A percentile compares a stretch with the other conserved stretches of the same genome.
Evolutionary conservation across 1,284 basidiomycete species (phyloP).

Genomic region (Macrocystidia cucumis): DNA sequence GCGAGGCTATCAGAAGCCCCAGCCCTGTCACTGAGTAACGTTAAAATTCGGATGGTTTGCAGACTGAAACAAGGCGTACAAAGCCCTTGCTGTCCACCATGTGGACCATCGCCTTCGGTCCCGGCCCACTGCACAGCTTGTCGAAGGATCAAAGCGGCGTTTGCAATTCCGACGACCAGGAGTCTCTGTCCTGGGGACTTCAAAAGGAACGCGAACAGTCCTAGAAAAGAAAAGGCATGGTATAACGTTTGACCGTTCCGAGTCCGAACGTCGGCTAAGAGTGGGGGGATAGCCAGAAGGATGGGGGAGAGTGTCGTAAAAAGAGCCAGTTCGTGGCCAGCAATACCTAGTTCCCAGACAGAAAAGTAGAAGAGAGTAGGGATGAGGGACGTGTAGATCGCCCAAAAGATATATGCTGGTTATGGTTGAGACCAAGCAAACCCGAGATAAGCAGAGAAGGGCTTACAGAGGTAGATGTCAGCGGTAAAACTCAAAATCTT

Average conservation of each 20-base stretch:
- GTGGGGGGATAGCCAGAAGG: slow-evolving; percentile 39
- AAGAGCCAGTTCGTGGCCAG: slow-evolving; percentile 72
- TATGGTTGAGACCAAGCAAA: slow-evolving; percentile 3
- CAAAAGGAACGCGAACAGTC: slow-evolving; percentile 54
- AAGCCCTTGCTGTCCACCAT: slow-evolving; percentile 48
- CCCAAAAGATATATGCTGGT: slow-evolving; percentile 88
- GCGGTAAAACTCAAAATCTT: slow-evolving; percentile 9
- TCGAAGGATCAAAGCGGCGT: slow-evolving; percentile 40
- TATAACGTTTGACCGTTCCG: slow-evolving; percentile 27
- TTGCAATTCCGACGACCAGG: slow-evolving; percentile 49
- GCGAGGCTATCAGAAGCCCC: slow-evolving; percentile 62
- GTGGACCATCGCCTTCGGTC: slow-evolving; percentile 29
- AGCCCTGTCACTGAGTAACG: slow-evolving; percentile 45
- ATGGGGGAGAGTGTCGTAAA: slow-evolving; percentile 63
- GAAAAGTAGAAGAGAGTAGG: slow-evolving; percentile 90
- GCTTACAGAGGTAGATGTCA: slow-evolving; percentile 52
- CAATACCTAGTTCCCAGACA: slow-evolving; percentile 79
- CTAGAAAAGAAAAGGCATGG: slow-evolving; percentile 44
- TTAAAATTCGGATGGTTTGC: background rate
- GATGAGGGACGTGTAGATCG: slow-evolving; percentile 76
- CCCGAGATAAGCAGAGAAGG: slow-evolving; percentile 1
- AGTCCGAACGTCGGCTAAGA: slow-evolving; percentile 38
- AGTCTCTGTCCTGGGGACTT: slow-evolving; percentile 50
- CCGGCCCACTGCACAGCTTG: slow-evolving; percentile 52
- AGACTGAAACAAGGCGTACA: slow-evolving; percentile 33